Percentiles rank a stretch among this genome's conserved stretches.
These are phyloP conservation scores for Vigna radiata DNA, from an alignment of 306 rosid genomes.

Conservation along the genomic window DNA sequence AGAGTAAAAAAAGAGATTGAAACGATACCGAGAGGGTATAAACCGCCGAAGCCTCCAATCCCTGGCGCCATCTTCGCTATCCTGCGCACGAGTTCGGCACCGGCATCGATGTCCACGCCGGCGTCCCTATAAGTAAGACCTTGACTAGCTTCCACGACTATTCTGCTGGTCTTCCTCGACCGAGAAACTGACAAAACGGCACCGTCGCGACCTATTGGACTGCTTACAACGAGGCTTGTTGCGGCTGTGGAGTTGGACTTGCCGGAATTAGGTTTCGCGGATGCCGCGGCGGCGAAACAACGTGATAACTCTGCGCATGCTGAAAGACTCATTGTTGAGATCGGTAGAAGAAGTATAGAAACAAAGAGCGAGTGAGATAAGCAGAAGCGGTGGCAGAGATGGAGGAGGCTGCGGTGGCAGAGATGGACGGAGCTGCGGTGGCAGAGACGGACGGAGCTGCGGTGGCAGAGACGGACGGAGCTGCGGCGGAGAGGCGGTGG, in stretches of 20 bases:
- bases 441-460: neutral
- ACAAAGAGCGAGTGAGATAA: neutral
- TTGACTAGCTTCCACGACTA: conserved; percentile 24
- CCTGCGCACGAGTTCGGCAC: conserved; percentile 83
- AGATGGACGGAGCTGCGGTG: neutral
- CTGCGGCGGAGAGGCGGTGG: conserved; percentile 16
- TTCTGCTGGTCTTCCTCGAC: conserved; percentile 20
- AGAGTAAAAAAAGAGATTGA: neutral
- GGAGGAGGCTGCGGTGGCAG: neutral
- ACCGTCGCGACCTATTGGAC: conserved; percentile 1
- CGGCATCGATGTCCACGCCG: conserved; percentile 95
- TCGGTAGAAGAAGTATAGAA: neutral
- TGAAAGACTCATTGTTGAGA: conserved; percentile 34
- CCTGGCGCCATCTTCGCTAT: conserved; percentile 95
- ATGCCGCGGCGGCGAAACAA: conserved; percentile 17
- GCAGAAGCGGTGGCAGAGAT: no score
- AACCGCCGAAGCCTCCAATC: conserved; percentile 94
- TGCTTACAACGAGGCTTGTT: neutral
- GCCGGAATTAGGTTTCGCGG: conserved; percentile 30
- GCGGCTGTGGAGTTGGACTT: conserved; percentile 10
- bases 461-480: conserved; percentile 16
- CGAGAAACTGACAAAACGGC: conserved; percentile 40
- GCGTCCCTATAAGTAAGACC: conserved; percentile 85
- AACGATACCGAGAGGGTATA: conserved; percentile 77
- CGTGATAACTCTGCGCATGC: conserved; percentile 40